A percentile compares a stretch with the other conserved stretches of the same genome.
phyloP scores from a whole-genome alignment of 805 yeast species.

The Cyberlindnera maclurae region DNA sequence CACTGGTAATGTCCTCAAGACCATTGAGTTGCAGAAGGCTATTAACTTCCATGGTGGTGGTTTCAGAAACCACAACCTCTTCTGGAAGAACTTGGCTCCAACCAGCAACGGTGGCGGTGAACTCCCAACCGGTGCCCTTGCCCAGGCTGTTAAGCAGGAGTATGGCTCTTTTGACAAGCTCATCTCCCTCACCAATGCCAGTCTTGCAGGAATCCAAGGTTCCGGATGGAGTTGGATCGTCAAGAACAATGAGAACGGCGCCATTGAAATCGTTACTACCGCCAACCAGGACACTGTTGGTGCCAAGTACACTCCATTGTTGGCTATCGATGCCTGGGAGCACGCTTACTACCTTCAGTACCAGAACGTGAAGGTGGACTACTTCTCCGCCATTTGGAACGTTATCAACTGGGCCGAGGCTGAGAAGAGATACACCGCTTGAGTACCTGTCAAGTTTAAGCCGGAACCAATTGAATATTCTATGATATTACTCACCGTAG shows the following conservation, averaged over 20 bases:
- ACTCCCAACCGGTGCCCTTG: constrained; percentile 47
- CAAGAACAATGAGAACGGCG: constrained; percentile 68
- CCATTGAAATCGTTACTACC: constrained; percentile 73
- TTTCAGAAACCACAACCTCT: constrained; percentile 73
- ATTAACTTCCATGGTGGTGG: constrained; percentile 95
- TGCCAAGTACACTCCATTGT: constrained; percentile 53
- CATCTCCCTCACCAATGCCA: constrained; percentile 53
- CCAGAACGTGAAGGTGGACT: constrained; percentile 85
- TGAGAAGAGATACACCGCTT: constrained; percentile 53
- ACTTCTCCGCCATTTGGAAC: constrained; percentile 91
- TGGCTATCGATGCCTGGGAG: constrained; percentile 96
- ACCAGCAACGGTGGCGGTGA: constrained; percentile 70
- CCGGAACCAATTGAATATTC: not conserved
- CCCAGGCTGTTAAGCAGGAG: constrained; percentile 50
- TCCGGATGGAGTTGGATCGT: constrained; percentile 94
- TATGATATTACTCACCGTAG: not conserved
- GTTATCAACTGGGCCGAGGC: constrained; percentile 94
- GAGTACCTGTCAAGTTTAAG: not conserved
- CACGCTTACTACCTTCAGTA: constrained; percentile 93
- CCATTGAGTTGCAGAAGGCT: constrained; percentile 59
- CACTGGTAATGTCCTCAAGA: constrained; percentile 49
- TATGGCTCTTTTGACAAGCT: constrained; percentile 71
- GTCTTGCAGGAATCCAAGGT: constrained; percentile 86
- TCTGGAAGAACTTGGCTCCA: constrained; percentile 88
- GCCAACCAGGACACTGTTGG: constrained; percentile 86